phyloP scores from a whole-genome alignment of 1,139 yeast species.

The Pichia sp. region DNA sequence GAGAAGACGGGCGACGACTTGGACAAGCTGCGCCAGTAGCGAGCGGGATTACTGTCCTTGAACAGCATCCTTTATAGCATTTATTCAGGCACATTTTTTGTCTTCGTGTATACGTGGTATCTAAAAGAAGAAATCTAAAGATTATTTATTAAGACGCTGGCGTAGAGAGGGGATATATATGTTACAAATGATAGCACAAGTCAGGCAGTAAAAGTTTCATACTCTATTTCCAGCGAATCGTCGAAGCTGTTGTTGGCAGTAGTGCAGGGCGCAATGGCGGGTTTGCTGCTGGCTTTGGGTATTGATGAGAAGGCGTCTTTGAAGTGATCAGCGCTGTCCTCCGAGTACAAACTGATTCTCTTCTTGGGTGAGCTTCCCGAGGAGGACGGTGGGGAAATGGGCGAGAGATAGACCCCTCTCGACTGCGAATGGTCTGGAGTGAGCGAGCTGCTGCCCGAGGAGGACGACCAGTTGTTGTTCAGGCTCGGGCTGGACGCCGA shows the following conservation, averaged over 20 bases:
- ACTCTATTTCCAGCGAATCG: slow-evolving; percentile 8
- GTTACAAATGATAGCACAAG: neutral
- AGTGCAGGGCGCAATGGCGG: neutral
- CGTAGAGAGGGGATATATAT: neutral
- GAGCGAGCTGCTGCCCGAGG: neutral
- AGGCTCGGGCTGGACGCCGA: neutral
- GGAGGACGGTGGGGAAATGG: slow-evolving; percentile 3
- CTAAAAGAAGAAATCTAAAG: neutral
- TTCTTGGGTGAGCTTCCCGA: neutral
- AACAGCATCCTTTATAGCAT: too few species aligned
- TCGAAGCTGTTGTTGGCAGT: neutral
- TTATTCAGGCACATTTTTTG: neutral
- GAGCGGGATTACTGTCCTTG: too few species aligned
- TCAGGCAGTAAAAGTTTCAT: slow-evolving; percentile 12
- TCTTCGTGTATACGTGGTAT: neutral
- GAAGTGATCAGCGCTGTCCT: slow-evolving; percentile 1
- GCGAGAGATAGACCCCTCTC: neutral
- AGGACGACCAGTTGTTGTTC: neutral
- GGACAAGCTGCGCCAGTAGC: neutral
- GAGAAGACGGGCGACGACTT: neutral
- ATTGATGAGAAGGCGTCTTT: slow-evolving; percentile 6
- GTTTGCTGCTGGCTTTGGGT: neutral
- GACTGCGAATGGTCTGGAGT: neutral
- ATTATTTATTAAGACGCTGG: neutral
- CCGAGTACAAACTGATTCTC: slow-evolving; percentile 1